Percentiles rank a stretch among this genome's conserved stretches.
These are phyloP conservation scores for Sporormia fimetaria DNA, from an alignment of 495 filamentous ascomycete species.

Conservation along the genomic window DNA sequence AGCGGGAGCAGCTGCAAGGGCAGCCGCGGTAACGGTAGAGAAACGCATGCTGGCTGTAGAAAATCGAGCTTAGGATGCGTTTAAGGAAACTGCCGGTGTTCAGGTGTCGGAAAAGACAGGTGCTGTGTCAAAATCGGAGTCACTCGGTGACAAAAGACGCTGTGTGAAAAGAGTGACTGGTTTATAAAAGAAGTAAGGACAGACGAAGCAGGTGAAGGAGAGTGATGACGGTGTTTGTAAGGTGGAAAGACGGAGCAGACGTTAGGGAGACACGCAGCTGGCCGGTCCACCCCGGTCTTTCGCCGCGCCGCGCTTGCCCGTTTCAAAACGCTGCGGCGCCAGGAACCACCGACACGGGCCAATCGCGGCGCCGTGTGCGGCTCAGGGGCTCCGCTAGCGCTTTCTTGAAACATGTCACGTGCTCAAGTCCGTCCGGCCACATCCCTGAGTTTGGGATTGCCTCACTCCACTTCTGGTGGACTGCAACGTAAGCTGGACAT, in stretches of 20 bases:
- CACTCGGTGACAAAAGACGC: conserved; percentile 14
- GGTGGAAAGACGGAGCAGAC: neutral
- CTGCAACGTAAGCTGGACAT: no score
- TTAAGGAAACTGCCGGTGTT: neutral
- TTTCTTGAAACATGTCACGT: neutral
- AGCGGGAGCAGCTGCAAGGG: conserved; percentile 34
- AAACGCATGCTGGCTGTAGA: conserved; percentile 29
- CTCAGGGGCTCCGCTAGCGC: conserved; percentile 1
- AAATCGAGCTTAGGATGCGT: neutral
- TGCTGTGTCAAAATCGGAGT: neutral
- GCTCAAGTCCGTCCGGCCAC: no score
- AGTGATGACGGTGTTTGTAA: conserved; percentile 1
- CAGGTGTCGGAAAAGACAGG: neutral
- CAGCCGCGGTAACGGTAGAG: conserved; percentile 30
- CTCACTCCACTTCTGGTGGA: no score
- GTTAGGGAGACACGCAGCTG: no score
- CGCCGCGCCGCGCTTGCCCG: neutral
- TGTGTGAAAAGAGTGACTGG: conserved; percentile 10
- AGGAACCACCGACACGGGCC: neutral
- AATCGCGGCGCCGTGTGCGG: neutral
- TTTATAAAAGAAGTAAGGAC: conserved; percentile 4
- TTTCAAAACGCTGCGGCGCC: conserved; percentile 12
- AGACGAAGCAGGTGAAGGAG: conserved; percentile 5
- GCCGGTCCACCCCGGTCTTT: neutral
- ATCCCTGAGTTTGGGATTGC: no score